These are phyloP conservation scores for Bipolaris sorokiniana DNA, from an alignment of 2,329 filamentous ascomycete genomes.

Conservation along the genomic window DNA sequence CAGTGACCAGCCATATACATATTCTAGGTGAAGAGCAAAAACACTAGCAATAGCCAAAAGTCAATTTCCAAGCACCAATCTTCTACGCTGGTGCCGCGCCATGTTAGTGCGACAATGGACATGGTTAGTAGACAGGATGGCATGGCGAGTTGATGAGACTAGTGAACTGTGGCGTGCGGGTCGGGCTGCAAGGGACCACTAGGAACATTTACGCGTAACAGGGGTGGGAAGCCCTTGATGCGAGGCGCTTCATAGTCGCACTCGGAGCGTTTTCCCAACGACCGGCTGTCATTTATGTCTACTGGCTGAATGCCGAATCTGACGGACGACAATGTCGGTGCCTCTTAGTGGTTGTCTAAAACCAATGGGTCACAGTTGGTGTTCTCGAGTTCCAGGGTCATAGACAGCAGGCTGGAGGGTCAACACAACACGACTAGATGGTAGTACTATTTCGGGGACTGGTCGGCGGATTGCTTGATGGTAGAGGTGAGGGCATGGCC, in stretches of 20 bases:
- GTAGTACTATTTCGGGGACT: no score
- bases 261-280: background rate
- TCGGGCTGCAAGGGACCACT: background rate
- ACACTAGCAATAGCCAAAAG: background rate
- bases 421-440: no score
- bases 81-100: background rate
- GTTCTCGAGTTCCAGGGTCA: background rate
- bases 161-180: background rate
- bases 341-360: background rate
- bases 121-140: background rate
- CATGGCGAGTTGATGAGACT: background rate
- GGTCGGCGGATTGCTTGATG: no score
- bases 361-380: background rate
- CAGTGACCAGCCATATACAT: background rate
- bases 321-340: background rate
- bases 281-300: background rate
- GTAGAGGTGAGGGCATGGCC: background rate
- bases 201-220: background rate
- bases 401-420: background rate
- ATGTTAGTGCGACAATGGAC: background rate
- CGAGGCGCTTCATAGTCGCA: background rate
- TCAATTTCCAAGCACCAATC: background rate
- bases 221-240: background rate
- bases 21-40: background rate
- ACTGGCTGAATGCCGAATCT: background rate